These are phyloP conservation scores for Dalbergia cochinchinensis DNA, from an alignment of 306 rosid species.

Conservation along the genomic window DNA sequence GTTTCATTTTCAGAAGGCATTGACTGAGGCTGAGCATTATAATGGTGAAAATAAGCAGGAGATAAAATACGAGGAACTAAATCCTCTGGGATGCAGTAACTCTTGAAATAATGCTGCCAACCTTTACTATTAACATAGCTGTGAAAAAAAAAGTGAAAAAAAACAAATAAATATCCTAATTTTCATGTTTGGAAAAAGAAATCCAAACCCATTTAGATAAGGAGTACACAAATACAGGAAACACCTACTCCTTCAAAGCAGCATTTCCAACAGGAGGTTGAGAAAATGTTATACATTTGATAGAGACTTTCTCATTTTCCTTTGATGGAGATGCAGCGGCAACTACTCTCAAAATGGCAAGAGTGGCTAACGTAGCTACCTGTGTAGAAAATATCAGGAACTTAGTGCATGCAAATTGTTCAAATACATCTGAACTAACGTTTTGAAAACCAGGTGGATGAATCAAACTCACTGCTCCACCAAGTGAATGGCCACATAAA, in stretches of 20 bases:
- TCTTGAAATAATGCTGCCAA: slow-evolving; percentile 95
- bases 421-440: slow-evolving; percentile 21
- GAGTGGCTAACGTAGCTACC: slow-evolving; percentile 97
- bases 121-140: slow-evolving; percentile 93
- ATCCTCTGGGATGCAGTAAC: slow-evolving; percentile 98
- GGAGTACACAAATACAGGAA: slow-evolving; percentile 29
- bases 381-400: slow-evolving; percentile 51
- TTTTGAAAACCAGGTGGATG: slow-evolving; percentile 26
- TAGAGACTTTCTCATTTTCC: slow-evolving; percentile 74
- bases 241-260: slow-evolving; percentile 93
- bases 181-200: slow-evolving; percentile 18
- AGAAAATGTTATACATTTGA: slow-evolving; percentile 94
- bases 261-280: slow-evolving; percentile 99
- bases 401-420: slow-evolving; percentile 34
- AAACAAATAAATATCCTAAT: slow-evolving; percentile 26
- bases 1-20: slow-evolving; percentile 57
- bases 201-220: slow-evolving; percentile 16
- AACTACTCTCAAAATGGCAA: slow-evolving; percentile 96
- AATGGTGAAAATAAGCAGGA: slow-evolving; percentile 97
- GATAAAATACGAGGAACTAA: slow-evolving; percentile 93
- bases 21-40: slow-evolving; percentile 75
- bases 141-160: slow-evolving; percentile 40
- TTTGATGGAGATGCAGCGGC: slow-evolving; percentile 89
- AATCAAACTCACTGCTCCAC: slow-evolving; percentile 90
- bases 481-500: slow-evolving; percentile 97